These are phyloP conservation scores for Tylopilus sp. DNA, from an alignment of 1,284 basidiomycete genomes.

Conservation along the genomic window DNA sequence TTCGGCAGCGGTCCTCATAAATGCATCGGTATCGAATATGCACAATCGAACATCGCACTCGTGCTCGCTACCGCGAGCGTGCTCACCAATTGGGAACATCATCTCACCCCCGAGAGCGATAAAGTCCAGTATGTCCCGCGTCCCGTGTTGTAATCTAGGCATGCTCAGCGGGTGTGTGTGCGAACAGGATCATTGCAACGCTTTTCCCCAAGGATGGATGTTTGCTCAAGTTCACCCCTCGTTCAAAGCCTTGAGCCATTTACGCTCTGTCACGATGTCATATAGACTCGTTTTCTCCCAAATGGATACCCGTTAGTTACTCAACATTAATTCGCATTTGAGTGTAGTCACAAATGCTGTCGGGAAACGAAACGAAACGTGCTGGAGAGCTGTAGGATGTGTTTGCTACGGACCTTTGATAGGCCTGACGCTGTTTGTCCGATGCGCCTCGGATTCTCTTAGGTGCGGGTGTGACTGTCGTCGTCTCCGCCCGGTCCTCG, in stretches of 20 bases:
- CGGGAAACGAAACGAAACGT: neutral
- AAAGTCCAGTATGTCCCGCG: conserved; percentile 72
- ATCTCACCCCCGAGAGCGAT: conserved; percentile 73
- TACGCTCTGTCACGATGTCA: neutral
- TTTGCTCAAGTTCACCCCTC: conserved; percentile 71
- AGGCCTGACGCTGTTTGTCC: no score
- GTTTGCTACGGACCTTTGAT: no score
- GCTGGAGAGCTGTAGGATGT: no score
- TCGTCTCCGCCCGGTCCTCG: no score
- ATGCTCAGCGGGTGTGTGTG: conserved; percentile 2
- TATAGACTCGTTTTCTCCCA: neutral
- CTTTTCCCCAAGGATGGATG: conserved; percentile 95
- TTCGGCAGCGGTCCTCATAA: conserved; percentile 93
- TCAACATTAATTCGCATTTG: conserved; percentile 14
- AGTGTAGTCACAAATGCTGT: neutral
- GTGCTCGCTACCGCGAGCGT: conserved; percentile 83
- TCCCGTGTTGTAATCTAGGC: neutral
- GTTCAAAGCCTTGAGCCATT: conserved; percentile 31
- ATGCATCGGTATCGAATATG: conserved; percentile 94
- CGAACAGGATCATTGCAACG: conserved; percentile 78
- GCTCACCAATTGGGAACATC: conserved; percentile 87
- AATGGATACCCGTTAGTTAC: conserved; percentile 8
- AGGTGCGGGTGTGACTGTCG: no score
- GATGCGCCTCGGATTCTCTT: no score
- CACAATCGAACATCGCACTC: conserved; percentile 86